Evolutionary conservation across 352 stramenopile genomes (phyloP).

Genomic region (Phytophthora ramorum): DNA sequence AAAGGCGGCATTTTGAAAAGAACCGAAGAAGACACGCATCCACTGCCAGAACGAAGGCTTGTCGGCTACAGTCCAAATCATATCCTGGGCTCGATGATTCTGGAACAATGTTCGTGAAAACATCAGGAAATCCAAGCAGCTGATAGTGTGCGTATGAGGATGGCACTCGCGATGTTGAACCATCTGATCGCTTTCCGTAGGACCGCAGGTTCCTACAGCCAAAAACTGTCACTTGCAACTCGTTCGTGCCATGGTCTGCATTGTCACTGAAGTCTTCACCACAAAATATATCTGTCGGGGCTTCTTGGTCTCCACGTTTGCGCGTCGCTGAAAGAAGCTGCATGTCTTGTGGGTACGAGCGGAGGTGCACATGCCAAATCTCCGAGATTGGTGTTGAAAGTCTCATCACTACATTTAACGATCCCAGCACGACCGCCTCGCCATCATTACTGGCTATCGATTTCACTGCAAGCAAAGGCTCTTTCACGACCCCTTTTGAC

Average conservation of each 20-base stretch:
- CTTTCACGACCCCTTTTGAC: slow-evolving; percentile 80
- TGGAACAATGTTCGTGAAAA: slow-evolving; percentile 89
- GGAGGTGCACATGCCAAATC: slow-evolving; percentile 91
- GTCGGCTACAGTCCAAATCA: slow-evolving; percentile 65
- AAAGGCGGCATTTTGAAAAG: slow-evolving; percentile 81
- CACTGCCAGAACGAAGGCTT: slow-evolving; percentile 75
- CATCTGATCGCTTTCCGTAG: slow-evolving; percentile 48
- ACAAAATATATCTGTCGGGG: slow-evolving; percentile 19
- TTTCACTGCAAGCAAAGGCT: slow-evolving; percentile 57
- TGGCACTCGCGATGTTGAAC: slow-evolving; percentile 43
- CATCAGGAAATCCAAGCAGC: slow-evolving; percentile 87
- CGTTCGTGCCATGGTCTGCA: slow-evolving; percentile 45
- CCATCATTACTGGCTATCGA: slow-evolving; percentile 32
- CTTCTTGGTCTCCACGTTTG: slow-evolving; percentile 6
- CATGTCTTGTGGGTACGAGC: slow-evolving; percentile 87
- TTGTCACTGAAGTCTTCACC: slow-evolving; percentile 32
- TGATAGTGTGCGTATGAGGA: slow-evolving; percentile 93
- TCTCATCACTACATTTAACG: slow-evolving; percentile 83
- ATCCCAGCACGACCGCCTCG: slow-evolving; percentile 54
- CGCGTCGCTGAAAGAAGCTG: slow-evolving; percentile 47
- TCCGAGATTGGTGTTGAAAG: slow-evolving; percentile 92
- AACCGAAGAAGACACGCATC: slow-evolving; percentile 83
- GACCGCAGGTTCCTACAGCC: slow-evolving; percentile 63
- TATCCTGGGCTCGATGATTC: slow-evolving; percentile 74
- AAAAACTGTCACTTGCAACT: slow-evolving; percentile 76